Base-by-base conservation (phyloP, 257 asterid species). In the Solanum neorickii region DNA sequence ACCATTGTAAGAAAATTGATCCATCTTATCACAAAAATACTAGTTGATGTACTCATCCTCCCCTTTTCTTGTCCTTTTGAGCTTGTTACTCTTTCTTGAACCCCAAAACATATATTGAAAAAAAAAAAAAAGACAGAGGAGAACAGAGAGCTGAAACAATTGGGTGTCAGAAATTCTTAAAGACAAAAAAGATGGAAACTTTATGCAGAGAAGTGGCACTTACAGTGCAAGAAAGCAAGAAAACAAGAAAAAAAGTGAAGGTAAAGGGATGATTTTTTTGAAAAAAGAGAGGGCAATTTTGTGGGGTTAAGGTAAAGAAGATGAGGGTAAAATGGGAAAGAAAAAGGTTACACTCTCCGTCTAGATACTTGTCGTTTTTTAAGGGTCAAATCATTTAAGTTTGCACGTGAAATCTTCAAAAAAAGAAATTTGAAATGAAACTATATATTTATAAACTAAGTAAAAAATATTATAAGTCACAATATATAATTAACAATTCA, bases 11-110 rank as follows among this genome's bases (percentile, higher is more conserved):
- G 92, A 87, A 96, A 95, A 89, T 96, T 96, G 89, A 95, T 89
- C 96, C 98, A 96, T 89, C 96, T 93, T 87, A 96, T 93, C 82
- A 95, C 91, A 84, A 96, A 96, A 91, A 95, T 96, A 90, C 99
- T 95, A 42, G 96, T 93, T 77, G 94, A 95, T 72, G 93, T 87
- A 56, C 93, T 91, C 98, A 94, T 94, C 72, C 83, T 82, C 21
- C 47, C 70, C 85, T 35, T 14, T 14, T 47, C 42, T 11, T 16
- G 68, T 37, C 77, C 21, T 86, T 86, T 66, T 25, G 10, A 77
- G 20, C 65, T 39, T 52, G 29, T 86, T 27, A 31, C 76, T 23
- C 59, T 65, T 62, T 66, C 84, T 74, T 76, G 88, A 89, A 87
- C 66, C 15, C 33, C 21, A 41, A 87, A 52, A 82, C 27, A 62